Conservation (phyloP, 306 rosid species). For the Glycine latifolia region DNA sequence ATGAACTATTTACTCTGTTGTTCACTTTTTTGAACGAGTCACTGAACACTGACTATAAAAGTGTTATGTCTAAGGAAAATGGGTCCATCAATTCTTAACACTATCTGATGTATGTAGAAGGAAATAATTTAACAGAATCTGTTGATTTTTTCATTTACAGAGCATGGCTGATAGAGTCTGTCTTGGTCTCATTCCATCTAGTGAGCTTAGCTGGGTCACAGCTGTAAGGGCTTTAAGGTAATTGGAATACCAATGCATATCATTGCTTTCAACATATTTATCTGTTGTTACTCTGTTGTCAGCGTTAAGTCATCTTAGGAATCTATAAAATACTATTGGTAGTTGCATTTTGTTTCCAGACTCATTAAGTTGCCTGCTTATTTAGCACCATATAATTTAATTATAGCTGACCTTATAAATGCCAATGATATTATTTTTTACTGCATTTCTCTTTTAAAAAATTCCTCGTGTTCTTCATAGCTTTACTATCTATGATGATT, state of each 20-base stretch:
- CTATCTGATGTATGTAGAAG: constrained; percentile 8
- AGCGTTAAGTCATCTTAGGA: neutral
- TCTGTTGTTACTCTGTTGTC: constrained; percentile 11
- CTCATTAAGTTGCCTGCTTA: neutral
- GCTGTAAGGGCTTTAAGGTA: constrained; percentile 90
- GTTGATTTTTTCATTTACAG: constrained; percentile 54
- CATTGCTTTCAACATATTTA: constrained; percentile 2
- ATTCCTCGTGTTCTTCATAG: too few relatives aligned
- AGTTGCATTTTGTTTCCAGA: neutral
- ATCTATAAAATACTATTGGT: neutral
- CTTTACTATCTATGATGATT: neutral
- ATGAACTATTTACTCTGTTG: constrained; percentile 18
- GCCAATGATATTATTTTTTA: constrained; percentile 16
- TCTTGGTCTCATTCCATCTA: constrained; percentile 94
- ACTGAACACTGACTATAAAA: constrained; percentile 5
- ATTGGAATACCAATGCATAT: constrained; percentile 28
- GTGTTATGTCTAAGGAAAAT: constrained; percentile 9
- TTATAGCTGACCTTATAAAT: constrained; percentile 22
- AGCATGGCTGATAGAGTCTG: constrained; percentile 90
- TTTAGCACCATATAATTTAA: neutral
- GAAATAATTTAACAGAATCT: constrained; percentile 11
- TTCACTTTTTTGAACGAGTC: constrained; percentile 18
- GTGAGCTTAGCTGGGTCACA: constrained; percentile 88
- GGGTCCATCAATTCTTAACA: neutral
- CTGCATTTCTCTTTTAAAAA: too few relatives aligned